Evolutionary conservation across 768 basidiomycete species (phyloP), one percentile per base, ranked within the genome.

Genomic region (Crassisporium funariophilum): DNA sequence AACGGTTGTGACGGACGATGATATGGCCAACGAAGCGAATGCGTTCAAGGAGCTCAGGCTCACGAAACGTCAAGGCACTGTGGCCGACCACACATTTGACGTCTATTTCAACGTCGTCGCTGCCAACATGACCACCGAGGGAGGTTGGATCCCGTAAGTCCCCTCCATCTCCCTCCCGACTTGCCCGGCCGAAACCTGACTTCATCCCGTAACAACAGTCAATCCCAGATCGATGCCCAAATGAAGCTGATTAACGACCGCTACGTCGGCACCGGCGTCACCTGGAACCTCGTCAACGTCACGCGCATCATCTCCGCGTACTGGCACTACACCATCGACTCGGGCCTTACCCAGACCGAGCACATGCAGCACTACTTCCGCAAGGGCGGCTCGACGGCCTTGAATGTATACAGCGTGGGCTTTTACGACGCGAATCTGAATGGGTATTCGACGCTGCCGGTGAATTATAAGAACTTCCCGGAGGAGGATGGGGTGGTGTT

Each of bases 361-460:
- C 58, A 63, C 21, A 71, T 72, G 71, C 68, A 73, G 49, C 51
- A 31, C 4, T 44, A 65, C 13, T 70, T 75, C 45, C 66, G 70
- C 47, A 60, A 63, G 44, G 76, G 78, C 13, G 68, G 66, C 23
- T 63, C 59, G 1, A 60, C 58, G 1, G 60, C 58, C 5, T 57
- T 75, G 39, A 74, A 73, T 47, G 51, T 75, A 25, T 75, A 71
- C 57, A 65, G 70, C 9, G 66, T 69, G 8, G 65, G 68, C 46
- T 60, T 60, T 47, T 55, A 56, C 33, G 57, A 60, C 3, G 54
- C 56, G 13, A 62, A 60, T 20, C 50, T 62, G 19, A 69, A 79
- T 10, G 77, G 78, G 4, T 79, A 78, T 54, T 58, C 75, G 7
- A 76, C 77, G 8, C 74, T 79, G 56, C 79, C 79, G 5, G 63